Evolutionary conservation across 306 rosid species (phyloP).

Genomic region (Quercus cerris): DNA sequence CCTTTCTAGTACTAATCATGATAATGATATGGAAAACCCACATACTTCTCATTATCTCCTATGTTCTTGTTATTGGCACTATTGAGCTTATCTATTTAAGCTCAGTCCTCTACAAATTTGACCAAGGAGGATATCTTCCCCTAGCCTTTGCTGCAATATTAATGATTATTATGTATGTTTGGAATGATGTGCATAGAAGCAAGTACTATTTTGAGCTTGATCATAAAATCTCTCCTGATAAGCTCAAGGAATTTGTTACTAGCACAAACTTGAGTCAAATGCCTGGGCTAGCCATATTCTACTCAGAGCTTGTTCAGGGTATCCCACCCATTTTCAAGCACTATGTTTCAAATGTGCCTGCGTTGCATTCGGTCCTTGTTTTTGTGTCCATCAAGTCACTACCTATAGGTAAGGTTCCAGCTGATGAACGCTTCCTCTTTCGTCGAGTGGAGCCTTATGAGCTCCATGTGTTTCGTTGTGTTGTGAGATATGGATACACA

Average conservation of each 20-base stretch:
- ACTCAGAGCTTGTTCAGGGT: conserved; percentile 40
- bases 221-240: conserved; percentile 20
- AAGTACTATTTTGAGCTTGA: conserved; percentile 35
- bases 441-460: conserved; percentile 19
- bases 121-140: conserved; percentile 45
- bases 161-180: conserved; percentile 29
- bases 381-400: conserved; percentile 30
- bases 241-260: conserved; percentile 6
- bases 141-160: conserved; percentile 32
- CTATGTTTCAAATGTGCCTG: conserved; percentile 35
- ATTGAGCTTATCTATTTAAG: conserved; percentile 38
- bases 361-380: conserved; percentile 30
- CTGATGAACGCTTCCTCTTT: conserved; percentile 27
- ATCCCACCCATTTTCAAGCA: conserved; percentile 47
- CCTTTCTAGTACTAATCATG: conserved; percentile 32
- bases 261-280: not conserved
- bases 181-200: conserved; percentile 36
- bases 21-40: conserved; percentile 39
- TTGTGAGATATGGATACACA: conserved; percentile 33
- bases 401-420: conserved; percentile 28
- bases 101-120: conserved; percentile 40
- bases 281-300: conserved; percentile 35
- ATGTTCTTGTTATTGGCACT: conserved; percentile 20
- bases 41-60: conserved; percentile 18
- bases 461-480: conserved; percentile 29